phyloP scores from a whole-genome alignment of 306 rosid species.

The Albizia julibrissin region DNA sequence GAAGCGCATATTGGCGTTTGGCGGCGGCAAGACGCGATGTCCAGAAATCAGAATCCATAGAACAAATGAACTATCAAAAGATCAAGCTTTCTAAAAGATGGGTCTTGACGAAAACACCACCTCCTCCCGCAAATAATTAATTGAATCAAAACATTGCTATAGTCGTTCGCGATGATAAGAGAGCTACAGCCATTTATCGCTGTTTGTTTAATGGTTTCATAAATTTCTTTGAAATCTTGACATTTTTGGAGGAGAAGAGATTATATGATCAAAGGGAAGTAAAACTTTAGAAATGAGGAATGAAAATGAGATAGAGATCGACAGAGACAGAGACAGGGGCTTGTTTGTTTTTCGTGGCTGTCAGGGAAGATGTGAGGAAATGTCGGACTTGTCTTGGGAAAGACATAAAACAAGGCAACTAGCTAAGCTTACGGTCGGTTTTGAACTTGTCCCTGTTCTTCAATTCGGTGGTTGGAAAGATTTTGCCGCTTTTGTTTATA shows the following conservation, averaged over 20 bases:
- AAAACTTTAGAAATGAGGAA: constrained; percentile 36
- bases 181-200: neutral
- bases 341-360: constrained; percentile 39
- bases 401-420: neutral
- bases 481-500: constrained; percentile 1
- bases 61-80: constrained; percentile 36
- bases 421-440: constrained; percentile 35
- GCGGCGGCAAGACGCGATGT: constrained; percentile 94
- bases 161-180: constrained; percentile 14
- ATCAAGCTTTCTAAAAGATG: constrained; percentile 1
- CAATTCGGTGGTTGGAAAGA: neutral
- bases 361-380: constrained; percentile 31
- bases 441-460: neutral
- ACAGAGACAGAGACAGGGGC: neutral
- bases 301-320: constrained; percentile 3
- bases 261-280: neutral
- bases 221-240: constrained; percentile 33
- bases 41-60: constrained; percentile 97
- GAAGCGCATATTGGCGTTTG: constrained; percentile 81
- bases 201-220: neutral
- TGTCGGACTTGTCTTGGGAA: constrained; percentile 34
- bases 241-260: constrained; percentile 38
- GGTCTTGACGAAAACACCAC: constrained; percentile 3
- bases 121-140: constrained; percentile 7
- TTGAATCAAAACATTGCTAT: constrained; percentile 1